A percentile compares a stretch with the other conserved stretches of the same genome.
Conservation (phyloP, 352 stramenopile genomes). For the Saprolegnia parasitica region DNA sequence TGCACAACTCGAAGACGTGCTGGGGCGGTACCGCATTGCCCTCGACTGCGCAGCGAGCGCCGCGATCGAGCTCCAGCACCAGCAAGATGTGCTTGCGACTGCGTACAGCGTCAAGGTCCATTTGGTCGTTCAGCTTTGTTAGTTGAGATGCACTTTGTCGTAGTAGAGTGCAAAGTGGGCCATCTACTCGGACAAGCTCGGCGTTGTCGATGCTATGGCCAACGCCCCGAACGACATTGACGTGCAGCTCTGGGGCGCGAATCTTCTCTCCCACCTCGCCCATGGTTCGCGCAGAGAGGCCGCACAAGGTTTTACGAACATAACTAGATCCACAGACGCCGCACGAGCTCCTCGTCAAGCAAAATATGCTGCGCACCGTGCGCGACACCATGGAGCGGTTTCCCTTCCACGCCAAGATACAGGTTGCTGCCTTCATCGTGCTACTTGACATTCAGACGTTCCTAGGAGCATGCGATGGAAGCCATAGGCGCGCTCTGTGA, state of each 20-base stretch:
- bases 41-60: not conserved
- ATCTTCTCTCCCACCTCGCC: not conserved
- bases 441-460: not conserved
- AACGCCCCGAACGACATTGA: conserved; percentile 5
- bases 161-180: conserved; percentile 3
- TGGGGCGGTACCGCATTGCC: conserved; percentile 3
- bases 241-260: conserved; percentile 25
- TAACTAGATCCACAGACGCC: conserved; percentile 2
- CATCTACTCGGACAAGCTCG: conserved; percentile 19
- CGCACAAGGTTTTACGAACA: not conserved
- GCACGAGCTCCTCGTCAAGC: conserved; percentile 7
- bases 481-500: conserved; percentile 10
- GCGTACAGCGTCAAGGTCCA: conserved; percentile 14
- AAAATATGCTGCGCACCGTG: conserved; percentile 8
- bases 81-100: not conserved
- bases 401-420: conserved; percentile 13
- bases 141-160: not conserved
- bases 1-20: not conserved
- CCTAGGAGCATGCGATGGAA: conserved; percentile 23
- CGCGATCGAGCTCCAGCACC: not conserved
- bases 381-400: conserved; percentile 27
- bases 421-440: conserved; percentile 1
- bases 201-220: conserved; percentile 20
- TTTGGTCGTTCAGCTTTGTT: not conserved
- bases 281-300: not conserved